Evolutionary conservation across 805 yeast species (phyloP).

Genomic region (Candida montana): DNA sequence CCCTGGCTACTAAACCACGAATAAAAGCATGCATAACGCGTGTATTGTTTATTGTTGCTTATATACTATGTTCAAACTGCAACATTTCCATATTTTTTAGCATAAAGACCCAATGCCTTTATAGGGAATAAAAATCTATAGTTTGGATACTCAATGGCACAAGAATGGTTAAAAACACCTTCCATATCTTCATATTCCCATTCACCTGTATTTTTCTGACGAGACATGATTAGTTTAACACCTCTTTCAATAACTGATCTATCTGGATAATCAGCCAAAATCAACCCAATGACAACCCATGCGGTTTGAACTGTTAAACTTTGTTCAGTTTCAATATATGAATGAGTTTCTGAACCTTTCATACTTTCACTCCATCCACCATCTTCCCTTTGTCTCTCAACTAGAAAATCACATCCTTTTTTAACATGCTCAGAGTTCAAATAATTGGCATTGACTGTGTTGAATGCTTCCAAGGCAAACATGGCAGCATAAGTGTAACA

Average conservation of each 20-base stretch:
- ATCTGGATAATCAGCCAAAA: constrained; percentile 79
- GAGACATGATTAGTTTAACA: constrained; percentile 50
- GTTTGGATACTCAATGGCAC: constrained; percentile 95
- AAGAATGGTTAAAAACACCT: constrained; percentile 92
- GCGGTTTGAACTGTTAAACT: constrained; percentile 85
- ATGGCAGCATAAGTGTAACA: constrained; percentile 94
- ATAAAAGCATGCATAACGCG: no score
- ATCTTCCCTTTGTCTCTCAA: constrained; percentile 67
- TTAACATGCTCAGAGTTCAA: constrained; percentile 54
- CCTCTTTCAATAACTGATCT: constrained; percentile 57
- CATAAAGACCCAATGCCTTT: constrained; percentile 83
- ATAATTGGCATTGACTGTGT: constrained; percentile 62
- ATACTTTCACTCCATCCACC: constrained; percentile 99
- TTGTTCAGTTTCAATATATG: constrained; percentile 58
- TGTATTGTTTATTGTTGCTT: not conserved
- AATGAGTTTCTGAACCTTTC: constrained; percentile 78
- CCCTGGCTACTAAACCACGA: no score
- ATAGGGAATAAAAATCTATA: constrained; percentile 86
- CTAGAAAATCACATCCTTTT: constrained; percentile 82
- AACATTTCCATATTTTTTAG: constrained; percentile 15
- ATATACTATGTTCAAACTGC: not conserved
- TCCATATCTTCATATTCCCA: constrained; percentile 83
- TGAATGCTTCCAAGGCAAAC: constrained; percentile 94
- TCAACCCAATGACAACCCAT: constrained; percentile 82
- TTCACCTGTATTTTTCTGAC: constrained; percentile 74